Evolutionary conservation across 1,139 yeast species (phyloP).

Genomic region (Diutina rugosa): DNA sequence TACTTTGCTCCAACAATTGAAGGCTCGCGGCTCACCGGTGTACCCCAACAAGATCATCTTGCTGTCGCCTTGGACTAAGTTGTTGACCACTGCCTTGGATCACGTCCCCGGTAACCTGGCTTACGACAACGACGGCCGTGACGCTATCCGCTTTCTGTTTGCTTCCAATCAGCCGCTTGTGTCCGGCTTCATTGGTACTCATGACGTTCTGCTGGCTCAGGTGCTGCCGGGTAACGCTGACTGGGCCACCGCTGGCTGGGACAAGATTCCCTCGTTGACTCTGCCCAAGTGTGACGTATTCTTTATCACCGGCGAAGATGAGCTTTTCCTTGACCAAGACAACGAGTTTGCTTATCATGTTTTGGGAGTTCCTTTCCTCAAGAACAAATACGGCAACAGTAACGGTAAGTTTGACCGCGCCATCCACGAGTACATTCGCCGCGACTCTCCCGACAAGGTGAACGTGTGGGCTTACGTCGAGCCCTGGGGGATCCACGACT

Average conservation of each 20-base stretch:
- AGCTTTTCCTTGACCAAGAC: slow-evolving; percentile 1
- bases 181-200: background rate
- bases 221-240: background rate
- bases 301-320: slow-evolving; percentile 3
- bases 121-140: background rate
- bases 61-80: background rate
- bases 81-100: background rate
- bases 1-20: slow-evolving; percentile 4
- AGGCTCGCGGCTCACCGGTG: background rate
- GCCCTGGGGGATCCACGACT: slow-evolving; percentile 34
- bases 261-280: slow-evolving; percentile 1
- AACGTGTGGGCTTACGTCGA: slow-evolving; percentile 17
- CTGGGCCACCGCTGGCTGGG: background rate
- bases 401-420: slow-evolving; percentile 5
- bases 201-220: background rate
- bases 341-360: background rate
- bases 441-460: slow-evolving; percentile 6
- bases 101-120: background rate
- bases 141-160: background rate
- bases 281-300: background rate
- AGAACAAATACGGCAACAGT: slow-evolving; percentile 12
- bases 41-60: slow-evolving; percentile 2
- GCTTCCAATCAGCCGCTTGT: background rate
- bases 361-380: slow-evolving; percentile 7
- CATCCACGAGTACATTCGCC: slow-evolving; percentile 6